A percentile compares a stretch with the other conserved stretches of the same genome.
Conservation (phyloP, 2,329 filamentous ascomycete genomes). For the Apiospora kogelbergensis region DNA sequence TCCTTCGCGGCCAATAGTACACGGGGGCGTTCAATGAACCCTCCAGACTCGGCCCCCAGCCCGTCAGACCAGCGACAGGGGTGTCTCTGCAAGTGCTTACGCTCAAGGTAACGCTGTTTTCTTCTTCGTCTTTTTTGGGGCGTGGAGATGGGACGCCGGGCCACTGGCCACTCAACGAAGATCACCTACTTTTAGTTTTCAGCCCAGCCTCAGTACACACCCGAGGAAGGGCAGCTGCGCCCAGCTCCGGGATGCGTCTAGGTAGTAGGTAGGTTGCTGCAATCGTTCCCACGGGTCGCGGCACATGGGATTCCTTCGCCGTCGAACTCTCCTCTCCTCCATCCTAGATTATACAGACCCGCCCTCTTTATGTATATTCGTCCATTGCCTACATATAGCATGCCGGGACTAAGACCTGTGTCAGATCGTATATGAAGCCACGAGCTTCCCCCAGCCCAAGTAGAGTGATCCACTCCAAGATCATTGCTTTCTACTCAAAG, state of each 20-base stretch:
- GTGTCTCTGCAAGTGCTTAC: slow-evolving; percentile 6
- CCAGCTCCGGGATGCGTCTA: not conserved
- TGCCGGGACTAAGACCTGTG: not conserved
- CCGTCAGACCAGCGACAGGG: not conserved
- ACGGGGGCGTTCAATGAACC: not conserved
- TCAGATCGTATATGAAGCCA: slow-evolving; percentile 14
- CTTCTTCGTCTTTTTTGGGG: not conserved
- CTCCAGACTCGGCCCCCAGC: not conserved
- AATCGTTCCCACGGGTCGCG: slow-evolving; percentile 6
- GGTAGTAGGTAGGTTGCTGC: not conserved
- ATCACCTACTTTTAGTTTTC: slow-evolving; percentile 5
- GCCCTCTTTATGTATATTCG: not conserved
- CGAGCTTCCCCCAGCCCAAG: not conserved
- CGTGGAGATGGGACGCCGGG: not conserved
- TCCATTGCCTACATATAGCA: not conserved
- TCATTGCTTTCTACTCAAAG: not conserved
- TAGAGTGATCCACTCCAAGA: not conserved
- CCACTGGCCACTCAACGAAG: not conserved
- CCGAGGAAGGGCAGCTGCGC: not conserved
- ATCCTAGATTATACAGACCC: not conserved
- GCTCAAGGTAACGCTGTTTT: not conserved
- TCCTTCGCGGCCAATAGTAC: too few relatives aligned
- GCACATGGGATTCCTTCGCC: not conserved
- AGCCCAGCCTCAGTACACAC: slow-evolving; percentile 1
- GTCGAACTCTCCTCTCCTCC: not conserved